Conservation (phyloP, 352 stramenopile genomes). For the Pythium grandisporangium region DNA sequence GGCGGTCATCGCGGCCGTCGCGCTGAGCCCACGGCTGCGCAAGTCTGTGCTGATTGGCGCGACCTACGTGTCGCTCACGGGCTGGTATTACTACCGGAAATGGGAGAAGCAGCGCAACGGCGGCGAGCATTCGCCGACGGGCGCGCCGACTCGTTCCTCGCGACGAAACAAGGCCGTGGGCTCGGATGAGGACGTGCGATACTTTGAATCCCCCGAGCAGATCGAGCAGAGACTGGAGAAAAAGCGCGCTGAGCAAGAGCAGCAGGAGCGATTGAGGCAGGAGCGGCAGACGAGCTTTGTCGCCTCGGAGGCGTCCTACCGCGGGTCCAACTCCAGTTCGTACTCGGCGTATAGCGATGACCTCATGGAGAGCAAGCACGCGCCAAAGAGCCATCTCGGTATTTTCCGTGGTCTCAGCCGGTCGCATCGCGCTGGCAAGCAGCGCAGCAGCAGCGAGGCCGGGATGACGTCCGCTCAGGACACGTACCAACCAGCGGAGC, state of each 20-base stretch:
- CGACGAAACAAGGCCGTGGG: too few relatives aligned
- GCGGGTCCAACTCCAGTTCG: constrained; percentile 39
- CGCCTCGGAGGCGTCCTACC: constrained; percentile 33
- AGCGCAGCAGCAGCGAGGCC: constrained; percentile 17
- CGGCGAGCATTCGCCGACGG: background rate
- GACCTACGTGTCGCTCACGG: constrained; percentile 71
- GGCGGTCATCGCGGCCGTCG: constrained; percentile 28
- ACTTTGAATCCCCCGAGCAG: constrained; percentile 14
- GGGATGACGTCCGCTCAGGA: too few relatives aligned
- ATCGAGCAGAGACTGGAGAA: constrained; percentile 6
- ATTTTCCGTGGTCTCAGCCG: constrained; percentile 33
- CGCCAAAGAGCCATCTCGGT: constrained; percentile 8
- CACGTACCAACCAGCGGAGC: too few relatives aligned
- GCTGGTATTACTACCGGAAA: constrained; percentile 79
- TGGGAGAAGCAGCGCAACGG: constrained; percentile 49
- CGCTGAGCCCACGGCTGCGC: constrained; percentile 33
- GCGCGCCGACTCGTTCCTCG: background rate
- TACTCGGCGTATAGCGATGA: constrained; percentile 31
- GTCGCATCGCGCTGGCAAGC: constrained; percentile 20
- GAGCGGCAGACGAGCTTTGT: background rate
- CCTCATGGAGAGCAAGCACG: constrained; percentile 1
- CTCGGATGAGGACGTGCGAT: constrained; percentile 9
- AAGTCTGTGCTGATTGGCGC: constrained; percentile 61
- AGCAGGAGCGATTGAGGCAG: background rate
- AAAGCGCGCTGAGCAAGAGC: constrained; percentile 3